phyloP scores from a whole-genome alignment of 225 moss, liverwort and hornwort genomes.

The Anthoceros angustus region DNA sequence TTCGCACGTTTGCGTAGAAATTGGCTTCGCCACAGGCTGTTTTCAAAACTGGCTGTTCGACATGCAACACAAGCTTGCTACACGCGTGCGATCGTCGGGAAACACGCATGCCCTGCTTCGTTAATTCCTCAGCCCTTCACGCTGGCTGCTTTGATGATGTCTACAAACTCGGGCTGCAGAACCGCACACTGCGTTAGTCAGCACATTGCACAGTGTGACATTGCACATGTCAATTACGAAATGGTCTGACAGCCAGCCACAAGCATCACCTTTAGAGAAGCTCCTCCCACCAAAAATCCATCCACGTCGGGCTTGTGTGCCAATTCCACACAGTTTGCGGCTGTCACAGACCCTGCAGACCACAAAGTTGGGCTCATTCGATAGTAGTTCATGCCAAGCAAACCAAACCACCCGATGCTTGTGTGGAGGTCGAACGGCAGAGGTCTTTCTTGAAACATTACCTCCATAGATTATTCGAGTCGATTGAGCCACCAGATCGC shows the following conservation, averaged over 20 bases:
- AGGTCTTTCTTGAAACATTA: slow-evolving; percentile 4
- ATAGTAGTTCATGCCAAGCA: background rate
- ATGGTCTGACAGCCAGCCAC: no score
- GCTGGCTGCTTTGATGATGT: background rate
- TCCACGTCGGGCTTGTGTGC: slow-evolving; percentile 64
- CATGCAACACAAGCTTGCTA: no score
- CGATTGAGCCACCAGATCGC: slow-evolving; percentile 30
- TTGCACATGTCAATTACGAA: background rate
- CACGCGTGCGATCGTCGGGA: no score
- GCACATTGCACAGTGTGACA: background rate
- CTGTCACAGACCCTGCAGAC: slow-evolving; percentile 40
- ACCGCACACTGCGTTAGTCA: background rate
- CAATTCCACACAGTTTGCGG: slow-evolving; percentile 33
- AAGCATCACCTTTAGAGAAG: slow-evolving; percentile 36
- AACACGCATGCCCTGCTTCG: no score
- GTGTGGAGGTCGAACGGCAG: background rate
- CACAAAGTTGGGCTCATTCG: background rate
- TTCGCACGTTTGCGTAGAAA: no score
- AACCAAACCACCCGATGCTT: background rate
- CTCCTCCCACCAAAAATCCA: slow-evolving; percentile 68
- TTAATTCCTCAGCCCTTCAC: background rate
- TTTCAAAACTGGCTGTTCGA: no score
- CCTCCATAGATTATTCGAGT: slow-evolving; percentile 58
- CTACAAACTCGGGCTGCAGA: background rate
- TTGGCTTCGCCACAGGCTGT: no score